Evolutionary conservation across 129 eudicot genomes (phyloP).

Genomic region (Dittrichia graveolens): DNA sequence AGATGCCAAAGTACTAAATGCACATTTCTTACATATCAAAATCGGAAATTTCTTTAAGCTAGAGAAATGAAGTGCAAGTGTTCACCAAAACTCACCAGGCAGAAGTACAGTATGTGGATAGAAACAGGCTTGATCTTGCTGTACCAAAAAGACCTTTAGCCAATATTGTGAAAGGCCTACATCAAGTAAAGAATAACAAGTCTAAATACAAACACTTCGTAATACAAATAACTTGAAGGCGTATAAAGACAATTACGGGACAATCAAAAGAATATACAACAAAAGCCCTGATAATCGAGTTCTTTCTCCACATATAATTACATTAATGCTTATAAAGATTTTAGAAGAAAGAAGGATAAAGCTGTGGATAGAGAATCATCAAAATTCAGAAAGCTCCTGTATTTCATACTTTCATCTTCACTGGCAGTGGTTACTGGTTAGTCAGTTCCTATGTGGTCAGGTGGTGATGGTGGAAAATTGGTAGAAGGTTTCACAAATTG

Average conservation of each 20-base stretch:
- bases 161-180: slow-evolving; percentile 86
- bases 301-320: neutral
- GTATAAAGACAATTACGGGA: neutral
- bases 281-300: slow-evolving; percentile 9
- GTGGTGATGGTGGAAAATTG: too few species aligned
- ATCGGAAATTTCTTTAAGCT: slow-evolving; percentile 7
- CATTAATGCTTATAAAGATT: too few species aligned
- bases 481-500: too few species aligned
- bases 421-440: too few species aligned
- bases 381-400: too few species aligned
- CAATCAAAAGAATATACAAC: slow-evolving; percentile 10
- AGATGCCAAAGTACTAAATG: slow-evolving; percentile 7
- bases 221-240: neutral
- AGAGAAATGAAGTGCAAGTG: neutral
- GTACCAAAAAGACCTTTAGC: slow-evolving; percentile 90
- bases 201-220: neutral
- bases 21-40: neutral
- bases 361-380: too few species aligned
- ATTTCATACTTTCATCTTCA: too few species aligned
- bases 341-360: too few species aligned
- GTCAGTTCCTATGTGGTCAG: too few species aligned
- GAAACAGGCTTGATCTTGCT: slow-evolving; percentile 97
- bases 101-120: slow-evolving; percentile 82
- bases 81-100: slow-evolving; percentile 72
- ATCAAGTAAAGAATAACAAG: slow-evolving; percentile 24